phyloP scores from a whole-genome alignment of 2,329 filamentous ascomycete species.

The Xylariaceae sp. region DNA sequence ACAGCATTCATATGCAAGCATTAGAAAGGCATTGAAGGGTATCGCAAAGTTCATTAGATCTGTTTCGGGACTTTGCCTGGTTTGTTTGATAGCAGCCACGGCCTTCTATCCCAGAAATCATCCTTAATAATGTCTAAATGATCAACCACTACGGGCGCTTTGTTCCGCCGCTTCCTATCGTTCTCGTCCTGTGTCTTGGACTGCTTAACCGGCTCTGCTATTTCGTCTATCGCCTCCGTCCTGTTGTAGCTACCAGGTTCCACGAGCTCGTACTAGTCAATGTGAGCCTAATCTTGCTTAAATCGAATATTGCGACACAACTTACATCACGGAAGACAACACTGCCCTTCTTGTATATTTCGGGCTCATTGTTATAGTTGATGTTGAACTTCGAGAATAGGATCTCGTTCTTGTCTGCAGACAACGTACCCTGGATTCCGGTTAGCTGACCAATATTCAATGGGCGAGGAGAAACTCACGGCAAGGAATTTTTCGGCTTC shows the following conservation, averaged over 20 bases:
- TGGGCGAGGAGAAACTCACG: conserved; percentile 49
- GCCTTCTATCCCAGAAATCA: conserved; percentile 87
- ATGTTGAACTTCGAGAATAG: conserved; percentile 86
- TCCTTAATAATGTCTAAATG: conserved; percentile 96
- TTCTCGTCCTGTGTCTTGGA: conserved; percentile 86
- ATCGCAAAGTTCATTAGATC: conserved; percentile 41
- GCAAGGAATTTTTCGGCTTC: conserved; percentile 83
- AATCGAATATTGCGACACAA: background rate
- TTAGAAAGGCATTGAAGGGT: conserved; percentile 25
- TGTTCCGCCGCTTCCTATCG: conserved; percentile 78
- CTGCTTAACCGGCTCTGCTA: conserved; percentile 60
- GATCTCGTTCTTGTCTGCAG: conserved; percentile 94
- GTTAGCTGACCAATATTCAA: conserved; percentile 25
- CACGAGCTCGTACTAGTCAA: conserved; percentile 70
- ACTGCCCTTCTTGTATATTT: conserved; percentile 92
- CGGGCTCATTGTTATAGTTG: conserved; percentile 96
- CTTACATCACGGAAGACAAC: conserved; percentile 82
- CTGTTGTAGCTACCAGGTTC: conserved; percentile 59
- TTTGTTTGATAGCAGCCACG: conserved; percentile 81
- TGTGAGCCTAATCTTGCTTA: conserved; percentile 9
- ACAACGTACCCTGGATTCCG: conserved; percentile 71
- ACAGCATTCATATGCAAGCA: conserved; percentile 20
- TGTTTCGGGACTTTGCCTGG: conserved; percentile 73
- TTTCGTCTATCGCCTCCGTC: conserved; percentile 52
- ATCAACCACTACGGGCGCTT: conserved; percentile 80